A percentile compares a stretch with the other conserved stretches of the same genome.
Evolutionary conservation across 2,329 filamentous ascomycete species (phyloP).

Genomic region (Didymella pinodella): DNA sequence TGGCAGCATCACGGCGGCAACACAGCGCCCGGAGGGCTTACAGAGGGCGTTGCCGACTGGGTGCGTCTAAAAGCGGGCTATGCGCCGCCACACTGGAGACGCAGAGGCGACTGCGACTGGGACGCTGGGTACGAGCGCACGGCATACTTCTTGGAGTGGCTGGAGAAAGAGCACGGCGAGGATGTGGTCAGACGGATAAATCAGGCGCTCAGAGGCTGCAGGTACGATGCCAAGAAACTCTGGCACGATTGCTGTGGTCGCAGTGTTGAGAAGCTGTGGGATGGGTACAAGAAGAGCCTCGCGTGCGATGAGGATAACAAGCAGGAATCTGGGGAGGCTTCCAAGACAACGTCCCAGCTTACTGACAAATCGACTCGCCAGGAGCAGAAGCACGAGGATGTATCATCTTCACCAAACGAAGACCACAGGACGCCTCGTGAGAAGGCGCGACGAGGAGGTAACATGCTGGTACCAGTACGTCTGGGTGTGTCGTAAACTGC

Average conservation of each 20-base stretch:
- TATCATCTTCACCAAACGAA: background rate
- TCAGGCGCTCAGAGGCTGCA: conserved; percentile 67
- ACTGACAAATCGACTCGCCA: background rate
- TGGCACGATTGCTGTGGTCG: conserved; percentile 74
- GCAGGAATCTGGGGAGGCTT: background rate
- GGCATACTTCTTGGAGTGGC: conserved; percentile 87
- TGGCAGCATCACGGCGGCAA: conserved; percentile 78
- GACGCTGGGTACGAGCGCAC: conserved; percentile 90
- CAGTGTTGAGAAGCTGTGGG: conserved; percentile 74
- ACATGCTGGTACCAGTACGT: conserved; percentile 25
- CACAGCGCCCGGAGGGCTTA: conserved; percentile 71
- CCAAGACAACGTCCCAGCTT: background rate
- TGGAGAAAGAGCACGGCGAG: conserved; percentile 70
- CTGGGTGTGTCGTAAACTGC: conserved; percentile 11
- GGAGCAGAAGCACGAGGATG: background rate
- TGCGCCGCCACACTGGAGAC: conserved; percentile 83
- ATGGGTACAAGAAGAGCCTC: conserved; percentile 69
- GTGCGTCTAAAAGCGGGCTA: conserved; percentile 78
- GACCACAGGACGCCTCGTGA: conserved; percentile 21
- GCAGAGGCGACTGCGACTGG: conserved; percentile 69
- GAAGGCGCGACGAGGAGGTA: conserved; percentile 25
- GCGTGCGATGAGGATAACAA: conserved; percentile 33
- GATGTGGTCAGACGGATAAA: conserved; percentile 67
- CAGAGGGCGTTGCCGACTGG: conserved; percentile 94
- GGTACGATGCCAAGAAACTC: conserved; percentile 71